Evolutionary conservation across 2,329 filamentous ascomycete species (phyloP).

Genomic region (Alternaria panax): DNA sequence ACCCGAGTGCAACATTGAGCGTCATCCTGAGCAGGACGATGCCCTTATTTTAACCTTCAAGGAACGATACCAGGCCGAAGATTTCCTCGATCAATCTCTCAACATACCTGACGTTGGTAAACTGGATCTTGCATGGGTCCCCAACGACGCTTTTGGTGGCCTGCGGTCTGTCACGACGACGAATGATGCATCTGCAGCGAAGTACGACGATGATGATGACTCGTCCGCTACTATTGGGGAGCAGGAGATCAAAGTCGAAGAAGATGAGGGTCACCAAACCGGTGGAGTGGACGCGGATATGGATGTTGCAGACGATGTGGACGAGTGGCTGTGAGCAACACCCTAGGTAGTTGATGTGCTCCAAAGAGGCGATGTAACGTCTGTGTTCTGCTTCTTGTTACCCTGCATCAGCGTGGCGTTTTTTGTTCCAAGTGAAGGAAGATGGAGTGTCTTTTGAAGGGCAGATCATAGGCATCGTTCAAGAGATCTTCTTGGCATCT

Average conservation of each 20-base stretch:
- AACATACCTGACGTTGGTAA: slow-evolving; percentile 69
- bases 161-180: slow-evolving; percentile 13
- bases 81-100: slow-evolving; percentile 63
- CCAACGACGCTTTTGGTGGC: slow-evolving; percentile 35
- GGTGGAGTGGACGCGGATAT: slow-evolving; percentile 31
- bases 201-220: slow-evolving; percentile 19
- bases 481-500: not conserved
- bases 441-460: not conserved
- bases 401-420: slow-evolving; percentile 2
- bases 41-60: slow-evolving; percentile 53
- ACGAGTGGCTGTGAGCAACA: slow-evolving; percentile 36
- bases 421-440: not conserved
- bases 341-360: not conserved
- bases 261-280: slow-evolving; percentile 13
- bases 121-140: slow-evolving; percentile 72
- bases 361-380: not conserved
- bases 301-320: slow-evolving; percentile 47
- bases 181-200: not conserved
- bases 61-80: slow-evolving; percentile 70
- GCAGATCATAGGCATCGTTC: not conserved
- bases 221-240: slow-evolving; percentile 23
- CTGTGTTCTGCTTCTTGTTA: not conserved
- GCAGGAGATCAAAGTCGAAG: slow-evolving; percentile 9
- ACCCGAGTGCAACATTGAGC: slow-evolving; percentile 50
- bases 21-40: slow-evolving; percentile 49